Evolutionary conservation across 176 grass and related monocot genomes (phyloP).

Genomic region (Carex kokanica): DNA sequence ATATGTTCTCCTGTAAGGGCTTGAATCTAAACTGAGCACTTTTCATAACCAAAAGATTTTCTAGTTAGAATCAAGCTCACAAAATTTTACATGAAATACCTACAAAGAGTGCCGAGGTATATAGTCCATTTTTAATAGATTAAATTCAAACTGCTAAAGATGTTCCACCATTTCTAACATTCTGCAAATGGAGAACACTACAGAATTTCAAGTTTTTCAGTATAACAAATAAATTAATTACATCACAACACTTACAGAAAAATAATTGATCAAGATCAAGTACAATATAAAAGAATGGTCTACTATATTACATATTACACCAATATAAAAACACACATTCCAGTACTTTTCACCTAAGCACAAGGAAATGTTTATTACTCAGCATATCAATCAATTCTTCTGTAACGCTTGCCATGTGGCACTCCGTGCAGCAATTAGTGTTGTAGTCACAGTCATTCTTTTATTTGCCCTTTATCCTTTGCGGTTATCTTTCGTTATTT

Average conservation of each 20-base stretch:
- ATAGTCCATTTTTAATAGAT: too few species aligned
- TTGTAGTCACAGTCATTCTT: neutral
- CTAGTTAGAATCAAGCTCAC: too few species aligned
- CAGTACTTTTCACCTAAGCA: neutral
- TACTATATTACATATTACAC: conserved; percentile 4
- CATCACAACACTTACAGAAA: neutral
- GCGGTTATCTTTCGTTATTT: neutral
- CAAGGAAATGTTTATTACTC: conserved; percentile 1
- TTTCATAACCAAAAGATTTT: too few species aligned
- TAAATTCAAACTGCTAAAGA: too few species aligned
- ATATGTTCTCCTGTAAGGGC: too few species aligned
- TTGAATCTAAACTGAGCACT: too few species aligned
- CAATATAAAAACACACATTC: neutral
- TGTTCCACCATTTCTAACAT: too few species aligned
- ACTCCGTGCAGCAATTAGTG: neutral
- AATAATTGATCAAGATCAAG: neutral
- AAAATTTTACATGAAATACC: too few species aligned
- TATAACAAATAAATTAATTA: neutral
- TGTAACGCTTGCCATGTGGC: neutral
- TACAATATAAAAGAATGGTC: neutral
- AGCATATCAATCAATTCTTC: neutral
- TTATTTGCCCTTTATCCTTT: neutral
- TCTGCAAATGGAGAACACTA: neutral
- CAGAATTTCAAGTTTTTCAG: neutral
- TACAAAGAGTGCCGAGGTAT: too few species aligned